Evolutionary conservation across 257 asterid species (phyloP).

Genomic region (Penstemon barbatus): DNA sequence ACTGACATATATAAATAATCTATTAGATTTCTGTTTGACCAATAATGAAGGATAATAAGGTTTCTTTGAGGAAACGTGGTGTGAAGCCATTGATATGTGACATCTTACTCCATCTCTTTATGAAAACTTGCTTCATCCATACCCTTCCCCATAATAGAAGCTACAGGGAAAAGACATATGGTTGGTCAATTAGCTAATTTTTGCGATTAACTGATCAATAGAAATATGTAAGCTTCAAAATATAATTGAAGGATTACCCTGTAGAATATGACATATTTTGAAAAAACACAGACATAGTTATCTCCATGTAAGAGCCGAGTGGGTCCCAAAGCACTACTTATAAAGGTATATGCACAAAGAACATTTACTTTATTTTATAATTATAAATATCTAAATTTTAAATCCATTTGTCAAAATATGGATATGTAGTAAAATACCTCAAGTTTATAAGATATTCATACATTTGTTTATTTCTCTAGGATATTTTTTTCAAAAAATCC

Average conservation of each 20-base stretch:
- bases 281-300: background rate
- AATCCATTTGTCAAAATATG: background rate
- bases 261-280: constrained; percentile 13
- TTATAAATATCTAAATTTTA: background rate
- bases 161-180: background rate
- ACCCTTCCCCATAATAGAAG: background rate
- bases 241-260: constrained; percentile 2
- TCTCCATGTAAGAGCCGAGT: background rate
- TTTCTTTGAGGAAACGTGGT: background rate
- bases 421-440: background rate
- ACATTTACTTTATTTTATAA: too few species aligned
- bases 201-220: constrained; percentile 18
- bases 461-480: constrained; percentile 4
- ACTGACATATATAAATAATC: background rate
- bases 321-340: too few species aligned
- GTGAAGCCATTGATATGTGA: constrained; percentile 1
- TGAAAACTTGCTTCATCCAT: background rate
- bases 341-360: too few species aligned
- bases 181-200: constrained; percentile 1
- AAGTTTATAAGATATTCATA: background rate
- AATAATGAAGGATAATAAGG: constrained; percentile 19
- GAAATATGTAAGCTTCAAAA: background rate
- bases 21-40: constrained; percentile 13
- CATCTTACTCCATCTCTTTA: constrained; percentile 10
- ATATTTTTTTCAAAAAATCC: background rate